Conservation (phyloP, 192 early-diverging fungal genomes). For the Kappamyces sp. region DNA sequence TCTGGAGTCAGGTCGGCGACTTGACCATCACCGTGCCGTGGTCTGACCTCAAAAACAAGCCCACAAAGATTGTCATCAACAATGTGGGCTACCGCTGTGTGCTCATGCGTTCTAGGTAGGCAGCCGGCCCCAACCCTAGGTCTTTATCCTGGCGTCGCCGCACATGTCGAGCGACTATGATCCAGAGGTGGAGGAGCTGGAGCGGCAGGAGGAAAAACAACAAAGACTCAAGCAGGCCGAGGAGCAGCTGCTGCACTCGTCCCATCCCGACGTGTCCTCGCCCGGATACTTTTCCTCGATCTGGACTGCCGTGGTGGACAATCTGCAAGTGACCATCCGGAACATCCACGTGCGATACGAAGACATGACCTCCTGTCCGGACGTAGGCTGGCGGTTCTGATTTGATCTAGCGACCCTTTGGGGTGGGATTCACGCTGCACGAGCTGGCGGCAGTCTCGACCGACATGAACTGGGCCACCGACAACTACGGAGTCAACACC, state of each 20-base stretch:
- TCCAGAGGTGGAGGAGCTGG: conserved; percentile 69
- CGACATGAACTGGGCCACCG: conserved; percentile 73
- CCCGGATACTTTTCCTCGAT: conserved; percentile 62
- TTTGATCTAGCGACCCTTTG: conserved; percentile 58
- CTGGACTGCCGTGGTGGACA: conserved; percentile 90
- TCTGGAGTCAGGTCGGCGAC: conserved; percentile 88
- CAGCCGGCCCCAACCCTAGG: too few relatives aligned
- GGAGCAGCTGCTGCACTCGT: conserved; percentile 35
- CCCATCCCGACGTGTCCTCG: conserved; percentile 25
- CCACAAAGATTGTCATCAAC: conserved; percentile 82
- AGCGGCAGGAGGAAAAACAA: conserved; percentile 73
- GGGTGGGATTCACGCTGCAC: conserved; percentile 78
- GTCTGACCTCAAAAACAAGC: conserved; percentile 92
- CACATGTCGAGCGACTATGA: conserved; percentile 71
- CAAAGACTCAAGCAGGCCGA: conserved; percentile 76
- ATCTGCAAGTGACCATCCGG: conserved; percentile 88
- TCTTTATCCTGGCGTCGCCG: conserved; percentile 81
- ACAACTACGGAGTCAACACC: conserved; percentile 71
- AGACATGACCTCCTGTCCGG: conserved; percentile 71
- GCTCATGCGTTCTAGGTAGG: too few relatives aligned
- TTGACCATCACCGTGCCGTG: conserved; percentile 93
- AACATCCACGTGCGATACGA: conserved; percentile 97
- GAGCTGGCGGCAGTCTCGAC: conserved; percentile 91
- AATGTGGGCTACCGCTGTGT: too few relatives aligned
- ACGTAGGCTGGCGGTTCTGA: conserved; percentile 11